Conservation (phyloP, 306 rosid genomes). For the Gillenia trifoliata region DNA sequence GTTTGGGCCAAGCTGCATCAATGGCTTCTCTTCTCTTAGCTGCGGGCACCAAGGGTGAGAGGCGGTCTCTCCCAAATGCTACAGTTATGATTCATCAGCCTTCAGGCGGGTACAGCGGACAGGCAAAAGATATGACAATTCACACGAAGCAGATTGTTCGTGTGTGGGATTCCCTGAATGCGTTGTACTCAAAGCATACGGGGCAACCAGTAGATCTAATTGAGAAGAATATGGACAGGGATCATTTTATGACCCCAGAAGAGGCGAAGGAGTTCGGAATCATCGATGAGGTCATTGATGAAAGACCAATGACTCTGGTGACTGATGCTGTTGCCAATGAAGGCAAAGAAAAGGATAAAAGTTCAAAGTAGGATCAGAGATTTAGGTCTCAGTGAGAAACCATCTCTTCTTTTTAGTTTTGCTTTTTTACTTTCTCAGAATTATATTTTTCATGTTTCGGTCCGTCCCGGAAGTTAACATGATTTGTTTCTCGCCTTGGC, state of each 20-base stretch:
- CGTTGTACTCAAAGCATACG: constrained; percentile 67
- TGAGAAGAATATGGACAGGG: constrained; percentile 84
- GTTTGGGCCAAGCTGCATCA: constrained; percentile 97
- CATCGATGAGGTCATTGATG: constrained; percentile 89
- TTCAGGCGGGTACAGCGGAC: constrained; percentile 93
- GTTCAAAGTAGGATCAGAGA: constrained; percentile 39
- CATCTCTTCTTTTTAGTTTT: neutral
- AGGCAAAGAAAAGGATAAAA: constrained; percentile 53
- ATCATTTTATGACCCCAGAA: constrained; percentile 72
- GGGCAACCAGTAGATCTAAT: constrained; percentile 56
- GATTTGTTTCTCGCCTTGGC: neutral
- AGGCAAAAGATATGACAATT: constrained; percentile 85
- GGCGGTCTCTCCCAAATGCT: constrained; percentile 91
- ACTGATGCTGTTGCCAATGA: constrained; percentile 74
- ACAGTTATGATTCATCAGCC: constrained; percentile 94
- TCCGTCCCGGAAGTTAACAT: neutral
- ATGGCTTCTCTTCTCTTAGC: constrained; percentile 94
- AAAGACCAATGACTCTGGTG: constrained; percentile 81
- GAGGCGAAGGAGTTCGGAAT: constrained; percentile 92
- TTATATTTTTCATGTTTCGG: neutral
- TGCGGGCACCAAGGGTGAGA: constrained; percentile 90
- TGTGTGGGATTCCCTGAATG: constrained; percentile 76
- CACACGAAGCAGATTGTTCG: constrained; percentile 91
- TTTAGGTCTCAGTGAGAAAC: constrained; percentile 31
- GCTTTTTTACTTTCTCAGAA: neutral